Evolutionary conservation across 2,329 filamentous ascomycete genomes (phyloP).

Genomic region (Sclerotinia nivalis): DNA sequence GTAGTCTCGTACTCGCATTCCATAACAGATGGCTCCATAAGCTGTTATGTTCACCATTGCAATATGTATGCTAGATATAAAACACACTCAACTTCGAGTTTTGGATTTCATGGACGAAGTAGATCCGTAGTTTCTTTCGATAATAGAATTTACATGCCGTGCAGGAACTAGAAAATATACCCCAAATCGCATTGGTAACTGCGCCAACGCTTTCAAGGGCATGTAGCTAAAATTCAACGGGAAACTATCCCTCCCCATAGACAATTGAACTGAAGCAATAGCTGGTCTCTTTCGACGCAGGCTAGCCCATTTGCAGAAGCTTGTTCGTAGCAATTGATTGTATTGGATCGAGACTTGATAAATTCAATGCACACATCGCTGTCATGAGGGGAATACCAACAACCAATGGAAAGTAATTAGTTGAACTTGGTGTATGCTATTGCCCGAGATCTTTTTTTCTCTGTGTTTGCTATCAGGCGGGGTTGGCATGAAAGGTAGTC

Average conservation of each 20-base stretch:
- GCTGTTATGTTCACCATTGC: background rate
- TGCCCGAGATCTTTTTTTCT: background rate
- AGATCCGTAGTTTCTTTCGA: background rate
- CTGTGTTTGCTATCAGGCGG: background rate
- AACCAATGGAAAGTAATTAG: background rate
- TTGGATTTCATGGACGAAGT: background rate
- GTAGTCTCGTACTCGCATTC: background rate
- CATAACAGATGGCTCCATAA: background rate
- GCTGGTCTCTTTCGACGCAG: background rate
- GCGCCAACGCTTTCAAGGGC: background rate
- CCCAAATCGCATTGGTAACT: background rate
- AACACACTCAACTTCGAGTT: conserved; percentile 9
- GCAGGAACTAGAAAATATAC: background rate
- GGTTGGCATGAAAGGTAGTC: background rate
- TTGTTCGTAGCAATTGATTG: background rate
- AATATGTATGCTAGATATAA: background rate
- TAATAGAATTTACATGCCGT: too few relatives aligned
- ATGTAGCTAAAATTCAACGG: background rate
- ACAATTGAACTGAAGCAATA: background rate
- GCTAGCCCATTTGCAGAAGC: background rate
- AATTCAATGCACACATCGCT: background rate
- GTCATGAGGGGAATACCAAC: background rate
- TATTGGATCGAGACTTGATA: background rate
- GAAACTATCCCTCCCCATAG: background rate
- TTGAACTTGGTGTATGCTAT: background rate